Evolutionary conservation across 257 asterid genomes (phyloP).

Genomic region (Galeopsis tetrahit): DNA sequence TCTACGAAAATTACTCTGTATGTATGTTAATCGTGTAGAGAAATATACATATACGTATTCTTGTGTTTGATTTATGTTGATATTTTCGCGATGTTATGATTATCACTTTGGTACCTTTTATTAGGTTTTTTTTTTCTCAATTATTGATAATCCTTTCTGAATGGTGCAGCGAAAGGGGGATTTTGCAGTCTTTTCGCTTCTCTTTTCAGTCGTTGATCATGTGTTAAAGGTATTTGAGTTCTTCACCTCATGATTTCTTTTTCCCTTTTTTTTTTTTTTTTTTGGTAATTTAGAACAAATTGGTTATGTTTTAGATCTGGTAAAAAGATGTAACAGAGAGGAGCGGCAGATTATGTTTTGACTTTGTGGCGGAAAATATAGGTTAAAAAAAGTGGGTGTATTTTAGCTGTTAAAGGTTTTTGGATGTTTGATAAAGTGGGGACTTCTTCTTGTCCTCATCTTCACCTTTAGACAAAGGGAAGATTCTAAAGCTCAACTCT

Average conservation of each 20-base stretch:
- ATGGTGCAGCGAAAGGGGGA: slow-evolving; percentile 32
- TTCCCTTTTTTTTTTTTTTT: background rate
- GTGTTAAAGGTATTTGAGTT: slow-evolving; percentile 25
- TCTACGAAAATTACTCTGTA: slow-evolving; percentile 4
- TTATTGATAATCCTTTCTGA: slow-evolving; percentile 30
- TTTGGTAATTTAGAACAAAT: background rate
- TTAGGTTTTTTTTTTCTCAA: background rate
- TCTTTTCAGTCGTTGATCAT: slow-evolving; percentile 36
- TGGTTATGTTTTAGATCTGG: slow-evolving; percentile 47
- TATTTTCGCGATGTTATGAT: slow-evolving; percentile 20
- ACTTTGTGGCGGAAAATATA: slow-evolving; percentile 45
- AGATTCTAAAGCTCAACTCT: slow-evolving; percentile 52
- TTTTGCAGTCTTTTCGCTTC: slow-evolving; percentile 34
- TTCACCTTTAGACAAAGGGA: slow-evolving; percentile 56
- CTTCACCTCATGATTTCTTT: slow-evolving; percentile 1
- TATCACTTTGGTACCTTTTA: background rate
- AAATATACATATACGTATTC: slow-evolving; percentile 14
- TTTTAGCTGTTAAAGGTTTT: slow-evolving; percentile 44
- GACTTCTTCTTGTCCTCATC: slow-evolving; percentile 68
- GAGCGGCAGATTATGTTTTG: slow-evolving; percentile 56
- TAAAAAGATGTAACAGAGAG: slow-evolving; percentile 30
- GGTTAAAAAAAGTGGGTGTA: slow-evolving; percentile 26
- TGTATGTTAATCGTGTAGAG: background rate
- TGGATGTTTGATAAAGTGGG: slow-evolving; percentile 50
- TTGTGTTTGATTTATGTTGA: slow-evolving; percentile 24